phyloP scores from a whole-genome alignment of 805 yeast species.

The Ogataea pilisensis region DNA sequence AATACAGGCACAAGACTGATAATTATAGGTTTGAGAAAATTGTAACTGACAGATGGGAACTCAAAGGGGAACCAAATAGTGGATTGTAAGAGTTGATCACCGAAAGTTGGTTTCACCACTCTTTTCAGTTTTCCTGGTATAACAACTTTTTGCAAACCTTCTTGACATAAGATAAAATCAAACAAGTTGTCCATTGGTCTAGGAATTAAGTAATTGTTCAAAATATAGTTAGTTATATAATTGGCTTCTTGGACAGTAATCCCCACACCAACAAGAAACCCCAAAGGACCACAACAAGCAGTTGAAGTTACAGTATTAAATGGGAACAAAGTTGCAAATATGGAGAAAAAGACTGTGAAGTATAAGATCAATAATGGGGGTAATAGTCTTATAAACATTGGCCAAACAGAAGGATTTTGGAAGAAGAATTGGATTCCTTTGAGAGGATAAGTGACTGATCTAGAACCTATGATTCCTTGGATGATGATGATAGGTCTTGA shows the following conservation, averaged over 20 bases:
- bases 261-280: constrained; percentile 20
- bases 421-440: constrained; percentile 26
- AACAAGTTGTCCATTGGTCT: constrained; percentile 24
- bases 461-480: constrained; percentile 13
- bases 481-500: constrained; percentile 19
- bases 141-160: constrained; percentile 26
- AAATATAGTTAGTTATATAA: constrained; percentile 20
- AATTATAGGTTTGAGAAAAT: constrained; percentile 12
- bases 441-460: constrained; percentile 20
- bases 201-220: constrained; percentile 23
- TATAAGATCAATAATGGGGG: constrained; percentile 22
- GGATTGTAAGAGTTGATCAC: constrained; percentile 16
- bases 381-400: constrained; percentile 21
- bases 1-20: constrained; percentile 23
- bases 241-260: constrained; percentile 26
- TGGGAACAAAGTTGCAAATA: constrained; percentile 21
- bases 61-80: constrained; percentile 16
- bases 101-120: constrained; percentile 24
- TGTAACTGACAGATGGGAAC: constrained; percentile 7
- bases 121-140: constrained; percentile 32
- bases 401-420: constrained; percentile 24
- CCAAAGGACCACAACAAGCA: constrained; percentile 26
- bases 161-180: constrained; percentile 25
- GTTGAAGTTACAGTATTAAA: constrained; percentile 20
- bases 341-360: constrained; percentile 14